phyloP scores from a whole-genome alignment of 306 rosid genomes.

The Citrullus colocynthis region DNA sequence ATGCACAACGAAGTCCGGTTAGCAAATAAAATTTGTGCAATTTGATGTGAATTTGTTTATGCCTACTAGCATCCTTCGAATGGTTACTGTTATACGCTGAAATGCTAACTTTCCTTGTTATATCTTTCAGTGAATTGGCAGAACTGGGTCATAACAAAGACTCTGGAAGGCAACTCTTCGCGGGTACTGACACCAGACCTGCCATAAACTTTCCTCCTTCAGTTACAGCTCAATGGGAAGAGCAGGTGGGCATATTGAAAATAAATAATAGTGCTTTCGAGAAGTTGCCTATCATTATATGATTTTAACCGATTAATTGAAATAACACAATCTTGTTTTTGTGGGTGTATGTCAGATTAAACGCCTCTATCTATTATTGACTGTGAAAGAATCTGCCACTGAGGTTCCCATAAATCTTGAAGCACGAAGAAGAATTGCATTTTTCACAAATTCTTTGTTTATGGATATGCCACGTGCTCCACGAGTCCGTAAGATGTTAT shows the following conservation, averaged over 20 bases:
- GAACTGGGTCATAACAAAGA: slow-evolving; percentile 83
- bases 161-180: slow-evolving; percentile 85
- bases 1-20: slow-evolving; percentile 82
- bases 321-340: slow-evolving; percentile 13
- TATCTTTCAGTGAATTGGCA: slow-evolving; percentile 55
- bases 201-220: slow-evolving; percentile 67
- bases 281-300: background rate
- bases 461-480: slow-evolving; percentile 99
- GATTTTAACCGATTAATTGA: background rate
- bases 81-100: background rate
- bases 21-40: slow-evolving; percentile 17
- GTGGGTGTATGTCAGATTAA: slow-evolving; percentile 47
- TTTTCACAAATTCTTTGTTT: slow-evolving; percentile 86
- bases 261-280: background rate
- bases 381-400: slow-evolving; percentile 79
- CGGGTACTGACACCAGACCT: slow-evolving; percentile 74
- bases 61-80: background rate
- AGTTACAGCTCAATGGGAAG: slow-evolving; percentile 92
- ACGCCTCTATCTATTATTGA: slow-evolving; percentile 68
- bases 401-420: slow-evolving; percentile 92
- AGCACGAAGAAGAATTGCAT: slow-evolving; percentile 91
- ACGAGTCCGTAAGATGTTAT: slow-evolving; percentile 88
- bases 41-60: slow-evolving; percentile 3
- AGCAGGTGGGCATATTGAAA: slow-evolving; percentile 43
- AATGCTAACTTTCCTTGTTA: slow-evolving; percentile 6